Evolutionary conservation across 768 basidiomycete genomes (phyloP).

Genomic region (Tephrocybe sp.): DNA sequence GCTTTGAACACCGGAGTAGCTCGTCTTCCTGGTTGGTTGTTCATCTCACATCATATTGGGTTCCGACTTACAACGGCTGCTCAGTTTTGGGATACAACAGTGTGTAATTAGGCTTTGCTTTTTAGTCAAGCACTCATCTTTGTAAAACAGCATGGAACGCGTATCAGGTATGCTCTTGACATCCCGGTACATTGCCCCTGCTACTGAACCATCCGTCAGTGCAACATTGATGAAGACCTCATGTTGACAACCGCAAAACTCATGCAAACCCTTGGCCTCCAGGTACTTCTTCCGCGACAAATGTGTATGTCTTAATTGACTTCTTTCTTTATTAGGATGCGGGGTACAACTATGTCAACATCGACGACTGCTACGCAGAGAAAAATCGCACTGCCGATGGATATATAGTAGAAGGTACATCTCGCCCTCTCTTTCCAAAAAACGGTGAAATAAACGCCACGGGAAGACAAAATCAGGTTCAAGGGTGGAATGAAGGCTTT

Average conservation of each 20-base stretch:
- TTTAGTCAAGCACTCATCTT: background rate
- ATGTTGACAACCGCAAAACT: constrained; percentile 48
- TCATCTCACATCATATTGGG: background rate
- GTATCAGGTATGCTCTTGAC: constrained; percentile 45
- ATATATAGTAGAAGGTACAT: constrained; percentile 51
- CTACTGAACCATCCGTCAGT: constrained; percentile 32
- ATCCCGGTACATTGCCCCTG: background rate
- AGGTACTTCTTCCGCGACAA: constrained; percentile 34
- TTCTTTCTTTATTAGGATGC: constrained; percentile 37
- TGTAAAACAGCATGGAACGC: constrained; percentile 63
- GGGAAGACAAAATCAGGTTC: constrained; percentile 49
- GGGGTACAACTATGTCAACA: constrained; percentile 59
- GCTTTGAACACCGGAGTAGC: constrained; percentile 34
- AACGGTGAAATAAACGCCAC: background rate
- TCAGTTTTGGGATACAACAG: constrained; percentile 66
- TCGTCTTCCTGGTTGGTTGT: constrained; percentile 33
- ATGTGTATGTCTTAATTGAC: background rate
- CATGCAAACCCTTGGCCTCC: constrained; percentile 55
- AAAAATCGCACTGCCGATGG: constrained; percentile 49
- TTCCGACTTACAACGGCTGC: background rate
- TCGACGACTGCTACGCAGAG: constrained; percentile 68
- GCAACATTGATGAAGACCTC: constrained; percentile 55
- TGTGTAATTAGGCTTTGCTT: constrained; percentile 26
- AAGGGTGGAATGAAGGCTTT: constrained; percentile 56
- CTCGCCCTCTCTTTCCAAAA: background rate